Evolutionary conservation across 1,284 basidiomycete genomes (phyloP).

Genomic region (Rhodotorula sp.): DNA sequence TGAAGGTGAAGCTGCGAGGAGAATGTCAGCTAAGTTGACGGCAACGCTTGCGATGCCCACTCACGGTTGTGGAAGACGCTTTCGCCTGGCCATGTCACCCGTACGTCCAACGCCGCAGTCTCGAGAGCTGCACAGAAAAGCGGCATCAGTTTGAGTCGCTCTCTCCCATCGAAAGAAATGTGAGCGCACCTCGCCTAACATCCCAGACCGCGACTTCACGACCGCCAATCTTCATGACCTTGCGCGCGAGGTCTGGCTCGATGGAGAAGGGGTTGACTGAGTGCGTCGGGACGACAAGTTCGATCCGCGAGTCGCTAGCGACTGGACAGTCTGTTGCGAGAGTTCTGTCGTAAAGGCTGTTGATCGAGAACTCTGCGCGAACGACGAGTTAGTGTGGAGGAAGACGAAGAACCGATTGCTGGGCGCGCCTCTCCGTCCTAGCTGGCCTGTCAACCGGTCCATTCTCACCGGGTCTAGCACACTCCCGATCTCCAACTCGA

Average conservation of each 20-base stretch:
- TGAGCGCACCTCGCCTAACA: constrained; percentile 7
- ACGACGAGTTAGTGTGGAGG: not conserved
- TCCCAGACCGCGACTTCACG: constrained; percentile 27
- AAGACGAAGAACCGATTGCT: not conserved
- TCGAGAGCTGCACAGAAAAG: constrained; percentile 10
- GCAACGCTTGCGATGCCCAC: constrained; percentile 18
- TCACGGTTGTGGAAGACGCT: constrained; percentile 50
- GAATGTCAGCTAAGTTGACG: too few relatives aligned
- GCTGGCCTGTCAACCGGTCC: constrained; percentile 48
- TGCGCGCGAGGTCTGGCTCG: constrained; percentile 9
- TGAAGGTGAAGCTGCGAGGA: not conserved
- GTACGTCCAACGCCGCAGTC: constrained; percentile 36
- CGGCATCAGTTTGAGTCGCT: not conserved
- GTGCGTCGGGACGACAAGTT: constrained; percentile 29
- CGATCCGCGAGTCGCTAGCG: constrained; percentile 55
- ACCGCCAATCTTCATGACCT: not conserved
- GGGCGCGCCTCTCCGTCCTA: constrained; percentile 59
- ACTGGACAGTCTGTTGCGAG: constrained; percentile 59
- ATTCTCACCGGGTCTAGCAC: constrained; percentile 74
- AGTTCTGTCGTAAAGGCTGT: constrained; percentile 66
- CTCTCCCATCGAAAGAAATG: too few relatives aligned
- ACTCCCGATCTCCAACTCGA: constrained; percentile 74
- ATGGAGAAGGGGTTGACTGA: constrained; percentile 31
- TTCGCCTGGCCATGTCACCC: constrained; percentile 51
- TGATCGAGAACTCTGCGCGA: constrained; percentile 71